Evolutionary conservation across 2,329 filamentous ascomycete genomes (phyloP), one percentile per base, ranked within the genome.

Genomic region (Cladosporium sp.): DNA sequence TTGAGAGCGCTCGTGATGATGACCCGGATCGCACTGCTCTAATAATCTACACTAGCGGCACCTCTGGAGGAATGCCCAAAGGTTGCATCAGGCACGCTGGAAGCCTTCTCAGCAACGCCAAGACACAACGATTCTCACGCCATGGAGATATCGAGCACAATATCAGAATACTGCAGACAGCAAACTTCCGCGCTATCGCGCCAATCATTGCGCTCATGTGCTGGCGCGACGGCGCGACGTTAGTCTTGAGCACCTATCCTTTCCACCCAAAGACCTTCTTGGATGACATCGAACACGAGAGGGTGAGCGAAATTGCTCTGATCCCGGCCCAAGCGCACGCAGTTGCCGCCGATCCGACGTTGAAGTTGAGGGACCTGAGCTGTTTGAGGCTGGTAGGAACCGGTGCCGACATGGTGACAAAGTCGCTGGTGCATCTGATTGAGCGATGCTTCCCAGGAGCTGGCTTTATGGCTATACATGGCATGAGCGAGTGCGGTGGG

Each of bases 141-240:
- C 23, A 21, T 23, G 63, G 40, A 35, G 58, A 61, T 55, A n/a
- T 26, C 16, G 21, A 35, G 18, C 31, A 44, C 16, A 28, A 10
- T 26, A 16, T 59, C 33, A 37, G 37, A 11, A 44, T 59, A 26
- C 23, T 59, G 14, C 56, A 59, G 16, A 63, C 23, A 14, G 29
- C 64, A 18, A 72, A 72, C 31, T 72, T 71, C 40, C 69, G 70
- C 23, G 65, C 65, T 21, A 70, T 70, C 23, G 65, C 65, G 3
- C 65, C 67, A 3, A 33, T 65, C 4, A 55, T 69, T 7, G 63
- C 68, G 31, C 14, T 66, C 1, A 37, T 63, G 7, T 40, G 49
- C 16, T 70, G 67, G 68, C 60, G 49, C 28, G 64, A 59, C n/a
- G 70, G 70, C 6, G 69, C 60, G 12, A 64, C 66, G 10, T 37